These are phyloP conservation scores for Ettlia oleoabundans DNA, from an alignment of 139 green algal species.

Conservation along the genomic window DNA sequence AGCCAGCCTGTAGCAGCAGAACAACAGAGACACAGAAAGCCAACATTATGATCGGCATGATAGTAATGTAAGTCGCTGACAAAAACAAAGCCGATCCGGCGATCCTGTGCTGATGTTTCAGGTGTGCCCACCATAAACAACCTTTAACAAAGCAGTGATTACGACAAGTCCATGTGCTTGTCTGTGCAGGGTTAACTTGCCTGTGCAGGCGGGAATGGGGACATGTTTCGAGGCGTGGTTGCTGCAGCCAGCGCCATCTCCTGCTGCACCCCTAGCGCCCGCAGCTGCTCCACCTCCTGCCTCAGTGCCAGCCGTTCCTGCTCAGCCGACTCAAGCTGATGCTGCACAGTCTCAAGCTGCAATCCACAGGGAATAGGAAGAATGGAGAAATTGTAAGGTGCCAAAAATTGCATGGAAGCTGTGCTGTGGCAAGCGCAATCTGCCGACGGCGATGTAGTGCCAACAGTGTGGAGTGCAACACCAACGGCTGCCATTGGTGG, in stretches of 20 bases:
- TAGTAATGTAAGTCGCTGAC: too few species aligned
- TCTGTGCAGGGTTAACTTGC: not conserved
- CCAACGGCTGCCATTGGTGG: too few species aligned
- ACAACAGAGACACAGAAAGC: too few species aligned
- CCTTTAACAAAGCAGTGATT: too few species aligned
- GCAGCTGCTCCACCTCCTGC: slow-evolving; percentile 28
- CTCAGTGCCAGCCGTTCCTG: not conserved
- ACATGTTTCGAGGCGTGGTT: slow-evolving; percentile 11
- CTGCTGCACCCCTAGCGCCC: slow-evolving; percentile 27
- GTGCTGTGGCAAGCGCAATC: too few species aligned
- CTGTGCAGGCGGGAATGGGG: not conserved
- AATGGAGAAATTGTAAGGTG: not conserved
- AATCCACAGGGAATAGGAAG: not conserved
- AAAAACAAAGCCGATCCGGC: too few species aligned
- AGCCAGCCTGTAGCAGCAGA: not conserved
- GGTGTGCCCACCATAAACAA: too few species aligned
- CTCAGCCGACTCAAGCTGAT: slow-evolving; percentile 16
- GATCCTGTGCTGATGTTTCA: too few species aligned
- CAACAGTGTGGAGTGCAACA: too few species aligned
- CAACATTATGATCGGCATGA: not conserved
- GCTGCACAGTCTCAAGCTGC: slow-evolving; percentile 23
- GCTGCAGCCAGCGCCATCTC: slow-evolving; percentile 19
- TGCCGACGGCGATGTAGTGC: too few species aligned
- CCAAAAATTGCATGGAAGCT: not conserved
- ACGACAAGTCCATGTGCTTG: too few species aligned